These are phyloP conservation scores for Tolypocladium ophioglossoides DNA, from an alignment of 2,329 filamentous ascomycete species.

Conservation along the genomic window DNA sequence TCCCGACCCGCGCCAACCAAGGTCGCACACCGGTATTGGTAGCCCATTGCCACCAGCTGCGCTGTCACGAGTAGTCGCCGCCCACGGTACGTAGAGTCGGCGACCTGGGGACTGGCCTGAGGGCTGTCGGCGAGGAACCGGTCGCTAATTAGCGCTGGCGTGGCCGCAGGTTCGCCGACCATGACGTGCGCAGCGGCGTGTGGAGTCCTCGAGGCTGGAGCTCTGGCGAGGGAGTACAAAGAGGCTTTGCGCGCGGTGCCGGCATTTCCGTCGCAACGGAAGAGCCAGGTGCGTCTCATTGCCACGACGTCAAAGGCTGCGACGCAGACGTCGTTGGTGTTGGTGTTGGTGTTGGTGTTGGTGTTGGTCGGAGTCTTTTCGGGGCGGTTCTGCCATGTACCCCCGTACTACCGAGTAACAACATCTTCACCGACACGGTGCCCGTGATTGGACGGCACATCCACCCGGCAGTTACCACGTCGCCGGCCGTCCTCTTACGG, in stretches of 20 bases:
- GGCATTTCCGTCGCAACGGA: not conserved
- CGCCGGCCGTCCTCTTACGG: too few species aligned
- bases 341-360: not conserved
- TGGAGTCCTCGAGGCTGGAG: not conserved
- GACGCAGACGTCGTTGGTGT: not conserved
- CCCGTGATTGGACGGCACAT: not conserved
- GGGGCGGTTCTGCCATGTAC: too few species aligned
- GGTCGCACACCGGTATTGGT: not conserved
- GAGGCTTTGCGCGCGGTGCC: not conserved
- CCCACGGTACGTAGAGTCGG: not conserved
- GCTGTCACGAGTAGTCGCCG: not conserved
- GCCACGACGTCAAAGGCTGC: not conserved
- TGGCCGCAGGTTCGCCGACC: not conserved
- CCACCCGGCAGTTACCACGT: not conserved
- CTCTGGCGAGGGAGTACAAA: too few species aligned
- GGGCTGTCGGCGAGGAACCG: not conserved
- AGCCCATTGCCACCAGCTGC: not conserved
- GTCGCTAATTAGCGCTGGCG: not conserved
- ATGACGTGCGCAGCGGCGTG: constrained; percentile 1
- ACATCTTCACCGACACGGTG: too few species aligned
- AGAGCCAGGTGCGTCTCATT: not conserved
- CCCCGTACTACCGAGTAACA: too few species aligned
- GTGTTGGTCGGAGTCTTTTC: too few species aligned
- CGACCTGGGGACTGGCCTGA: not conserved
- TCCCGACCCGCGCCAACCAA: too few species aligned